Percentiles rank a stretch among this genome's conserved stretches.
These are phyloP conservation scores for Paraphaeosphaeria sporulosa DNA, from an alignment of 2,329 filamentous ascomycete species.

Conservation along the genomic window DNA sequence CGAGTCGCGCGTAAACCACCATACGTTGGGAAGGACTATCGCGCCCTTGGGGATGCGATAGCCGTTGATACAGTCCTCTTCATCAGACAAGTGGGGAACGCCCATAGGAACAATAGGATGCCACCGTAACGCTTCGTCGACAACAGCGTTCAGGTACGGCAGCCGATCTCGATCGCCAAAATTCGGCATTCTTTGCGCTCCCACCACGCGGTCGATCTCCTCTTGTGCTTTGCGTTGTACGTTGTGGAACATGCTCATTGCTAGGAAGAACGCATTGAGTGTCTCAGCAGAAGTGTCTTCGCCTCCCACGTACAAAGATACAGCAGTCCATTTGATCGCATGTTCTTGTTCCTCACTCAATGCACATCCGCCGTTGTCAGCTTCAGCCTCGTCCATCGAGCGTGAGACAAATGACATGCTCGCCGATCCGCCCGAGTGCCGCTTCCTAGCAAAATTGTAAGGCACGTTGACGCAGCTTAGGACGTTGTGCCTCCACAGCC, in stretches of 20 bases:
- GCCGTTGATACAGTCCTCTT: slow-evolving; percentile 55
- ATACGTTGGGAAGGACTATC: slow-evolving; percentile 58
- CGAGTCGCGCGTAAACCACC: slow-evolving; percentile 34
- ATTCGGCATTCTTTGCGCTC: slow-evolving; percentile 49
- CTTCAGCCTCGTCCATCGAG: too few species aligned
- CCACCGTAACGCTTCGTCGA: slow-evolving; percentile 66
- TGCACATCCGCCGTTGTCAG: too few species aligned
- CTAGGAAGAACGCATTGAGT: slow-evolving; percentile 27
- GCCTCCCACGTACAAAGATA: slow-evolving; percentile 45
- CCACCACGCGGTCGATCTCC: slow-evolving; percentile 51
- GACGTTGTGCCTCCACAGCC: too few species aligned
- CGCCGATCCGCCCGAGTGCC: too few species aligned
- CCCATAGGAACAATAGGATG: slow-evolving; percentile 61
- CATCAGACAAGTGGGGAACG: slow-evolving; percentile 56
- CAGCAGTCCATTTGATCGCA: slow-evolving; percentile 51
- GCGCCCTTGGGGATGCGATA: slow-evolving; percentile 57
- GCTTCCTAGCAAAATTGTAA: too few species aligned
- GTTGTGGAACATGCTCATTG: slow-evolving; percentile 60
- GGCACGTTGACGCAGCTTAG: too few species aligned
- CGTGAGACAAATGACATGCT: too few species aligned
- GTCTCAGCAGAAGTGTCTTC: slow-evolving; percentile 14
- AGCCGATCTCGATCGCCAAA: slow-evolving; percentile 51
- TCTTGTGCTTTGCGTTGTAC: slow-evolving; percentile 56
- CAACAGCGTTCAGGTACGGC: slow-evolving; percentile 61
- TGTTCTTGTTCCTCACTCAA: too few species aligned